phyloP scores from a whole-genome alignment of 129 eudicot species.

The Scalesia atractyloides region DNA sequence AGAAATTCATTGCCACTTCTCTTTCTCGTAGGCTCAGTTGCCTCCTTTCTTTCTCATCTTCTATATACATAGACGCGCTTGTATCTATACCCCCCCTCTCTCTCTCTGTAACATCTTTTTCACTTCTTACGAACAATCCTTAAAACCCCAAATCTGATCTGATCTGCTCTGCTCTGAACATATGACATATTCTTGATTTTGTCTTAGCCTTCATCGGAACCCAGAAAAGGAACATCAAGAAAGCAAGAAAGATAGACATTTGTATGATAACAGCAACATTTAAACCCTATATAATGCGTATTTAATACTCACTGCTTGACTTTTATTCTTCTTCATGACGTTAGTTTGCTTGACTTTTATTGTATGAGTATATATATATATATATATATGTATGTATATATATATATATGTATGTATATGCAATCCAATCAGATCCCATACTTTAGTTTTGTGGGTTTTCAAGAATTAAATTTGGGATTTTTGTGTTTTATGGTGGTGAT shows the following conservation, averaged over 20 bases:
- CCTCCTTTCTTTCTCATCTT: constrained; percentile 5
- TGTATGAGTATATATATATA: not conserved
- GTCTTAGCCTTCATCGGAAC: constrained; percentile 30
- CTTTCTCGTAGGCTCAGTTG: constrained; percentile 22
- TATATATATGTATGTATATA: constrained; percentile 9
- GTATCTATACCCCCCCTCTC: constrained; percentile 14
- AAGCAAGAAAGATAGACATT: constrained; percentile 29
- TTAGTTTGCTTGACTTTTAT: constrained; percentile 27
- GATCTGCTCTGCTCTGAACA: constrained; percentile 15
- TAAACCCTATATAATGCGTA: constrained; percentile 26
- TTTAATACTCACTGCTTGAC: constrained; percentile 31
- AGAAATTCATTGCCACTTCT: constrained; percentile 22
- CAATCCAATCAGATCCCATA: constrained; percentile 30
- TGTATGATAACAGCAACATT: constrained; percentile 17
- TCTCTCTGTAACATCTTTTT: constrained; percentile 14
- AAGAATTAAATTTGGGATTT: constrained; percentile 26
- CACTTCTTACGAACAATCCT: not conserved
- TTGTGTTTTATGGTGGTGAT: constrained; percentile 30
- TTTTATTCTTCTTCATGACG: constrained; percentile 17
- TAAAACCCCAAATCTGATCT: constrained; percentile 19
- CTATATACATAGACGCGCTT: constrained; percentile 30
- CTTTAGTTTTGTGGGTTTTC: constrained; percentile 18
- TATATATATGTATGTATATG: constrained; percentile 13
- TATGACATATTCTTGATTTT: constrained; percentile 33
- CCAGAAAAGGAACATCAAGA: constrained; percentile 37